These are phyloP conservation scores for Leucocoprinus sp. DNA, from an alignment of 768 basidiomycete genomes.

Conservation along the genomic window DNA sequence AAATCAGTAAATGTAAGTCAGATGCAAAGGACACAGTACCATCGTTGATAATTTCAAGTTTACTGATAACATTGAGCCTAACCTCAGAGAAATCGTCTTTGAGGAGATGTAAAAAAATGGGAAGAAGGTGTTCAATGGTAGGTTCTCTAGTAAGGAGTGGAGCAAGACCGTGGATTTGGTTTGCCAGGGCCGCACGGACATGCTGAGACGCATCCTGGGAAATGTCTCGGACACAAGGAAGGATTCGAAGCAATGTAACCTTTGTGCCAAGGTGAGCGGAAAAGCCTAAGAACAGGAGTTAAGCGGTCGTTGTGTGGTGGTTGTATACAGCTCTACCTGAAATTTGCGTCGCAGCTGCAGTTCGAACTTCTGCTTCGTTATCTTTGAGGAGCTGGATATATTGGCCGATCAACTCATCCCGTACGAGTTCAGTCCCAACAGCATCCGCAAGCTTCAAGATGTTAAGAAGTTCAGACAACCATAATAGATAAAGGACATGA, in stretches of 20 bases:
- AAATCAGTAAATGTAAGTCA: conserved; percentile 10
- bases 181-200: conserved; percentile 92
- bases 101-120: conserved; percentile 89
- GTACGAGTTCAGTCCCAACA: conserved; percentile 81
- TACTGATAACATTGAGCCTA: conserved; percentile 95
- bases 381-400: conserved; percentile 94
- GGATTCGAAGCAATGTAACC: conserved; percentile 84
- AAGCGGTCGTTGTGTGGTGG: conserved; percentile 2
- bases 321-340: conserved; percentile 56
- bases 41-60: conserved; percentile 89
- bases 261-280: conserved; percentile 90
- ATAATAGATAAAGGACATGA: background rate
- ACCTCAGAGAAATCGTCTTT: conserved; percentile 99
- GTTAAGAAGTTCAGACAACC: background rate
- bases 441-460: conserved; percentile 72
- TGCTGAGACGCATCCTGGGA: conserved; percentile 94
- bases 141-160: conserved; percentile 89
- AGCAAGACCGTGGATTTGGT: conserved; percentile 92
- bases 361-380: conserved; percentile 97
- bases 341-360: conserved; percentile 92
- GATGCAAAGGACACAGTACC: conserved; percentile 41
- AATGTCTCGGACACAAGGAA: conserved; percentile 92
- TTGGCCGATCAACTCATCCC: conserved; percentile 89
- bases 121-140: conserved; percentile 94
- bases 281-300: conserved; percentile 54